These are phyloP conservation scores for Plasmodium falciparum DNA, from an alignment of 169 alveolate genomes.

Conservation along the genomic window DNA sequence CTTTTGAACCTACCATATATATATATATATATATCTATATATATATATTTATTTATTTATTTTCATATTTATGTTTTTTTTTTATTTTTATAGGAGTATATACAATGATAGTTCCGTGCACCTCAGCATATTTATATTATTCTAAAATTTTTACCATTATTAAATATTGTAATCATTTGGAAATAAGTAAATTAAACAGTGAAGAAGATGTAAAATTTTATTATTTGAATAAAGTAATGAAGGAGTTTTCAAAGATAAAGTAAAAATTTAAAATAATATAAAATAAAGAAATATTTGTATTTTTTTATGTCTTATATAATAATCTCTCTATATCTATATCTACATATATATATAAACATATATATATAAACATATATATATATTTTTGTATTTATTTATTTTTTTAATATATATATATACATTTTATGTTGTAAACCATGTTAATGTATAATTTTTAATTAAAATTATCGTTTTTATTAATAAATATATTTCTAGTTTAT, in stretches of 20 bases:
- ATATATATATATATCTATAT: too few relatives aligned
- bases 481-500: too few relatives aligned
- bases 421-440: too few relatives aligned
- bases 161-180: conserved; percentile 55
- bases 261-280: background rate
- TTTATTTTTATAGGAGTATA: conserved; percentile 19
- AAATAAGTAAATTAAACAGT: conserved; percentile 51
- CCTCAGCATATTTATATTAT: conserved; percentile 33
- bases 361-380: too few relatives aligned
- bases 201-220: conserved; percentile 63
- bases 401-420: too few relatives aligned
- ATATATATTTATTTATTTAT: background rate
- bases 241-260: conserved; percentile 14
- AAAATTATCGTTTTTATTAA: too few relatives aligned
- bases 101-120: conserved; percentile 60
- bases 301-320: background rate
- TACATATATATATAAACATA: too few relatives aligned
- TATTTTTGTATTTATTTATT: background rate
- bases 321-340: background rate
- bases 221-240: conserved; percentile 52
- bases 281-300: background rate
- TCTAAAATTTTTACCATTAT: conserved; percentile 47
- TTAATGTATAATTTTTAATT: too few relatives aligned
- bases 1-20: too few relatives aligned
- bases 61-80: background rate